These are phyloP conservation scores for Linnemannia elongata DNA, from an alignment of 192 early-diverging fungal genomes.

Conservation along the genomic window DNA sequence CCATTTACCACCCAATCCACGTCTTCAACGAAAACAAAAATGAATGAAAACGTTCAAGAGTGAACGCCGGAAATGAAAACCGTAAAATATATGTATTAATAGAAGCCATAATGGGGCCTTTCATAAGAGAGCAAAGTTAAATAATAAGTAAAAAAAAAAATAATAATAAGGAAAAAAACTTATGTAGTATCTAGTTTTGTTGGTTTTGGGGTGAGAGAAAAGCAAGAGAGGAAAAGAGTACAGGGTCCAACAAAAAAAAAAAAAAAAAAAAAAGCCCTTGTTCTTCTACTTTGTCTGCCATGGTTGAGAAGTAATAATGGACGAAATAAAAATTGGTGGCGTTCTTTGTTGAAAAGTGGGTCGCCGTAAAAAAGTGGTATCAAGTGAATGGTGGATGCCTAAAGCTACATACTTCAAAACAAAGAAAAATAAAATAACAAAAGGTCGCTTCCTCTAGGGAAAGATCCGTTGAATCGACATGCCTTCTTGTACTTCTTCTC, in stretches of 20 bases:
- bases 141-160: too few relatives aligned
- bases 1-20: neutral
- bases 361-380: neutral
- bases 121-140: neutral
- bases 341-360: conserved; percentile 1
- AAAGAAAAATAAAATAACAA: neutral
- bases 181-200: conserved; percentile 1
- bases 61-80: conserved; percentile 5
- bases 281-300: neutral
- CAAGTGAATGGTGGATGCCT: neutral
- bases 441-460: neutral
- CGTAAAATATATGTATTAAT: neutral
- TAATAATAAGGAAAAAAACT: neutral
- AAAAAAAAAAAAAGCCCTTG: neutral
- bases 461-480: neutral
- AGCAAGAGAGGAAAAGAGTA: neutral
- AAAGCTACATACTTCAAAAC: neutral
- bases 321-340: neutral
- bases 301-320: neutral
- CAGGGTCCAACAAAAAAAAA: neutral
- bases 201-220: neutral
- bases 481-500: neutral
- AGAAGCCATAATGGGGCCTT: neutral
- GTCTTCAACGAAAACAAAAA: neutral
- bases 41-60: neutral